phyloP scores from a whole-genome alignment of 2,329 filamentous ascomycete species.

The Colletotrichum sp. region DNA sequence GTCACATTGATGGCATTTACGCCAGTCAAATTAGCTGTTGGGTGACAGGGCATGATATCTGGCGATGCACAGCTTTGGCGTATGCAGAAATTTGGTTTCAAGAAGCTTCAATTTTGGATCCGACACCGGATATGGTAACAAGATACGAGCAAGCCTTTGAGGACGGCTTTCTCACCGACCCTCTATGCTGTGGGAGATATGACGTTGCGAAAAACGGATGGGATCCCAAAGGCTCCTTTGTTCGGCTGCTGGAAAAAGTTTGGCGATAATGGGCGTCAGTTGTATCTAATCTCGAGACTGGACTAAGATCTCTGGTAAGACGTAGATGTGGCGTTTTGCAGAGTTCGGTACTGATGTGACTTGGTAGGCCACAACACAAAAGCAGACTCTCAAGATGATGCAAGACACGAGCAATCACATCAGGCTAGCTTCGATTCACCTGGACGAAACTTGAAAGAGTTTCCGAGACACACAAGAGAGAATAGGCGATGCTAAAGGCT shows the following conservation, averaged over 20 bases:
- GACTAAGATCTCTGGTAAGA: neutral
- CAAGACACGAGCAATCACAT: neutral
- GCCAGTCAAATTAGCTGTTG: neutral
- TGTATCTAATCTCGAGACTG: rapidly evolving
- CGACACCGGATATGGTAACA: neutral
- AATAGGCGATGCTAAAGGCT: rapidly evolving
- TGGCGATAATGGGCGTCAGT: neutral
- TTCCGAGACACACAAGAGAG: too few species aligned
- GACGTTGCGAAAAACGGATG: neutral
- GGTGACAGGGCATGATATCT: neutral
- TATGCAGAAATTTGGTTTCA: neutral
- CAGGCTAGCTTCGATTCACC: too few species aligned
- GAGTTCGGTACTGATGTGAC: too few species aligned
- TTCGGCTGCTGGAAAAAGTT: too few species aligned
- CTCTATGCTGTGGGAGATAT: neutral
- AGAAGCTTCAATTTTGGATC: neutral
- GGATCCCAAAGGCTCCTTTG: neutral
- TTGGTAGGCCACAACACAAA: neutral
- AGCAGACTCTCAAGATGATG: neutral
- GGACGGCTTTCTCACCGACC: neutral
- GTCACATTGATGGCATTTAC: neutral
- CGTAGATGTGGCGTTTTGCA: too few species aligned
- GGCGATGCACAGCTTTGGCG: neutral
- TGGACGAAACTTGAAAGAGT: too few species aligned
- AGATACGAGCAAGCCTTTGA: neutral